Conservation (phyloP, 2,329 filamentous ascomycete genomes). For the Beauveria sp. region DNA sequence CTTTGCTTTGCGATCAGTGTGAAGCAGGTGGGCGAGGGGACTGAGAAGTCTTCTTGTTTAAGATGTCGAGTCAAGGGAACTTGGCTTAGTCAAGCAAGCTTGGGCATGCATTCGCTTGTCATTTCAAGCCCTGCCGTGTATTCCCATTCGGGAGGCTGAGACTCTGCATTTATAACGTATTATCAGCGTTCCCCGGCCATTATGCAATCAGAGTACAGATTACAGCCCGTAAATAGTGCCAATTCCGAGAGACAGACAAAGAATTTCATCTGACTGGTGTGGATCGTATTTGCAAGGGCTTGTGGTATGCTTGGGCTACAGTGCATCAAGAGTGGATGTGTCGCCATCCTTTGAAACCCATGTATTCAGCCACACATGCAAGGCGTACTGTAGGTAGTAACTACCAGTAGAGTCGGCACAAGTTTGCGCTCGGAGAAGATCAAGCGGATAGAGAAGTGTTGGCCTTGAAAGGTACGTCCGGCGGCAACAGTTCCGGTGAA, state of each 20-base stretch:
- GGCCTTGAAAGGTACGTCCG: neutral
- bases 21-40: neutral
- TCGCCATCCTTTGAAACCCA: neutral
- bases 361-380: neutral
- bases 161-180: neutral
- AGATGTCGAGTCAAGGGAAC: neutral
- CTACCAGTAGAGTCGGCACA: neutral
- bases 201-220: no score
- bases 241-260: no score
- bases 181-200: no score
- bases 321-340: neutral
- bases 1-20: neutral
- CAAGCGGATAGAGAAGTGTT: neutral
- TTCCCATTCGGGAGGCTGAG: neutral
- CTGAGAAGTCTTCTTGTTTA: neutral
- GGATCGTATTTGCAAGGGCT: neutral
- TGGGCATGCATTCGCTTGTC: neutral
- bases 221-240: no score
- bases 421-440: neutral
- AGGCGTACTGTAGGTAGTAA: neutral
- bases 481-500: neutral
- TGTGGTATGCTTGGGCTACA: neutral
- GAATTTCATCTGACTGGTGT: neutral
- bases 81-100: neutral
- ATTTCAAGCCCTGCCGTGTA: neutral